A percentile compares a stretch with the other conserved stretches of the same genome.
phyloP scores from a whole-genome alignment of 345 rosid genomes.

The Dipteronia sinensis region DNA sequence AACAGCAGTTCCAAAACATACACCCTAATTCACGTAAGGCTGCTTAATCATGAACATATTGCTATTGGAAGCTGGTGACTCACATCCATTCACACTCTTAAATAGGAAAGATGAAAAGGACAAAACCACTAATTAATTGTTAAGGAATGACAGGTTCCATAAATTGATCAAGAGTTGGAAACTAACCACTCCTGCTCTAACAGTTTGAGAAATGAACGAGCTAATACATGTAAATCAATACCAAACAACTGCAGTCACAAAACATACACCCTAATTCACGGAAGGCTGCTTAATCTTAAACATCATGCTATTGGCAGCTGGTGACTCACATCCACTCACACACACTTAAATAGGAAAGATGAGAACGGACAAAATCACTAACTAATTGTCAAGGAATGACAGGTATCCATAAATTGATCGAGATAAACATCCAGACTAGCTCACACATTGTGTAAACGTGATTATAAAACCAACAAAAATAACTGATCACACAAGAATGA shows the following conservation, averaged over 20 bases:
- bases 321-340: not conserved
- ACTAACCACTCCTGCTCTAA: not conserved
- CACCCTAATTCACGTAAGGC: not conserved
- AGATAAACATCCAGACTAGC: not conserved
- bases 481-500: not conserved
- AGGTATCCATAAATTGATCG: too few relatives aligned
- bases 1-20: not conserved
- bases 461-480: not conserved
- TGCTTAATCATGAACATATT: too few relatives aligned
- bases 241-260: not conserved
- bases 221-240: not conserved
- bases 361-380: not conserved
- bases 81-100: not conserved
- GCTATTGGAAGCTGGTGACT: not conserved
- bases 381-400: too few relatives aligned
- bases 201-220: not conserved
- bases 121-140: not conserved
- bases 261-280: not conserved
- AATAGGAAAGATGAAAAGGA: not conserved
- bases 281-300: too few relatives aligned
- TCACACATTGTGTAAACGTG: not conserved
- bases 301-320: too few relatives aligned
- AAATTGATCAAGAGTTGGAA: constrained; percentile 3
- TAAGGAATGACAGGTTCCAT: not conserved
- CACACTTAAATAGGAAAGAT: not conserved